phyloP scores from a whole-genome alignment of 1,284 basidiomycete species.

The Malassezia vespertilionis region DNA sequence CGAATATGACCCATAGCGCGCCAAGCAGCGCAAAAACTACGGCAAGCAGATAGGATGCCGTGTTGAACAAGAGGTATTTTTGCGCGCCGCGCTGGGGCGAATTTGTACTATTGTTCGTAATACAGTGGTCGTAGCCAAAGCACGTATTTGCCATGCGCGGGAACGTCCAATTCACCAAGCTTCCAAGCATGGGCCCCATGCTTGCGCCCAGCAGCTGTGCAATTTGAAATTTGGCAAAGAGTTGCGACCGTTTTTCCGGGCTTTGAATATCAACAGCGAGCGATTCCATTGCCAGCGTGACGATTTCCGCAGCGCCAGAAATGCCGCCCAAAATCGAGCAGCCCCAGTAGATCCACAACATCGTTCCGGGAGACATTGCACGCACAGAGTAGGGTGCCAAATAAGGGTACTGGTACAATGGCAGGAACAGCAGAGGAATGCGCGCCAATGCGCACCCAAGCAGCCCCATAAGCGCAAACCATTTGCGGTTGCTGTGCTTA shows the following conservation, averaged over 20 bases:
- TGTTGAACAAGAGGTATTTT: slow-evolving; percentile 12
- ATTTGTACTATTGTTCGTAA: neutral
- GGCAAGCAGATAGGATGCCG: slow-evolving; percentile 14
- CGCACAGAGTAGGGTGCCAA: neutral
- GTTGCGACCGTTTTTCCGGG: slow-evolving; percentile 8
- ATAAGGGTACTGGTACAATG: slow-evolving; percentile 14
- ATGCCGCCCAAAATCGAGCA: slow-evolving; percentile 13
- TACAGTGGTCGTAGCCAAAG: slow-evolving; percentile 4
- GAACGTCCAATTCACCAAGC: neutral
- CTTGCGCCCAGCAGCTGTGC: slow-evolving; percentile 14
- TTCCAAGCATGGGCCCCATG: slow-evolving; percentile 10
- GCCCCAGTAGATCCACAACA: slow-evolving; percentile 13
- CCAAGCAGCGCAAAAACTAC: slow-evolving; percentile 6
- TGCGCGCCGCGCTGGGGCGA: neutral
- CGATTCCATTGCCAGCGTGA: slow-evolving; percentile 10
- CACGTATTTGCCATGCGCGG: slow-evolving; percentile 7
- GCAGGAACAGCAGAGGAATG: slow-evolving; percentile 12
- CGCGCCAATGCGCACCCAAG: slow-evolving; percentile 8
- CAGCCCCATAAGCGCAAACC: slow-evolving; percentile 4
- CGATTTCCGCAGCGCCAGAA: slow-evolving; percentile 10
- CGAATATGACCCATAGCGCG: neutral
- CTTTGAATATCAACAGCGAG: slow-evolving; percentile 7
- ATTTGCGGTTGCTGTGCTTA: neutral
- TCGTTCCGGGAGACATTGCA: slow-evolving; percentile 1
- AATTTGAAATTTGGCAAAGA: slow-evolving; percentile 9